Evolutionary conservation across 495 filamentous ascomycete genomes (phyloP), one percentile per base, ranked within the genome.

Genomic region (Filosporella fistucella): DNA sequence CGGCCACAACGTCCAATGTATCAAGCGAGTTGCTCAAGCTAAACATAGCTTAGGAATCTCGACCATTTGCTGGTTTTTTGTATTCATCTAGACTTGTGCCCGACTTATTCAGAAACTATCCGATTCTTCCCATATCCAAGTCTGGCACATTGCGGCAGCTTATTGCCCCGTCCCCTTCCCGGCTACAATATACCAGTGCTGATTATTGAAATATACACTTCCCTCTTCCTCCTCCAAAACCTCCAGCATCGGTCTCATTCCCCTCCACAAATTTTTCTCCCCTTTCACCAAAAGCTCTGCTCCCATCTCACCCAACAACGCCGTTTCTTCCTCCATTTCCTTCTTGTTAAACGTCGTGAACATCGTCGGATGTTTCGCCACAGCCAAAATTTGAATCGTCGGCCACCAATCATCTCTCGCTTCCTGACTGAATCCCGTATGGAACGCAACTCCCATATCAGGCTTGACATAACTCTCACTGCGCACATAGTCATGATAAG

Each of bases 131-230:
- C n/a, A n/a, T n/a, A n/a, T n/a, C n/a, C n/a, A n/a, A n/a, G n/a
- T n/a, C n/a, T n/a, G n/a, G n/a, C n/a, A n/a, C n/a, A n/a, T n/a
- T n/a, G n/a, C n/a, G n/a, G n/a, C n/a, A n/a, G n/a, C n/a, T n/a
- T n/a, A n/a, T n/a, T n/a, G n/a, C n/a, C n/a, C n/a, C n/a, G n/a
- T n/a, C n/a, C n/a, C n/a, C 28, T 39, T 8, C 17, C 22, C 46
- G 17, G 37, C 35, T 28, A 54, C 11, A 12, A 47, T 24, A 42
- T 54, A 54, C 51, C 51, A 54, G 21, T 38, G 48, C 9, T 28
- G 20, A n/a, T 54, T 36, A n/a, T 22, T 21, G 18, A 30, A 48
- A 21, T 36, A 54, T 12, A 42, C 29, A 2, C 7, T 16, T 11
- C 32, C 25, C 23, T 42, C 44, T 20, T 16, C 17, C 16, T 32